These are phyloP conservation scores for Camelina sativa DNA, from an alignment of 345 rosid genomes.

Conservation along the genomic window DNA sequence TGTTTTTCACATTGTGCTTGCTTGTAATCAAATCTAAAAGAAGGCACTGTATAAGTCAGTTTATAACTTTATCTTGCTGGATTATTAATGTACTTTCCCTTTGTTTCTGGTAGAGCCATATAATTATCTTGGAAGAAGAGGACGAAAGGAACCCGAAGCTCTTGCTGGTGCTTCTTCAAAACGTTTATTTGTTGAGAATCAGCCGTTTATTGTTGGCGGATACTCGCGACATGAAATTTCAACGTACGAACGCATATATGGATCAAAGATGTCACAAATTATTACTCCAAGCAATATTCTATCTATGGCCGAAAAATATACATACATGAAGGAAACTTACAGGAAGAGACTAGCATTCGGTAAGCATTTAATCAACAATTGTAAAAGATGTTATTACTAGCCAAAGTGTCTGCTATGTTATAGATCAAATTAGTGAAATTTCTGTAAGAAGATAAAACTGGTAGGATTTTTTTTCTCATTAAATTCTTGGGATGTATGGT, in stretches of 20 bases:
- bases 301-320: slow-evolving; percentile 87
- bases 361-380: slow-evolving; percentile 46
- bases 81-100: neutral
- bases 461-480: neutral
- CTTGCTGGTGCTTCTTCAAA: slow-evolving; percentile 92
- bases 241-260: slow-evolving; percentile 56
- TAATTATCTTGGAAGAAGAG: slow-evolving; percentile 85
- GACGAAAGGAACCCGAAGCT: slow-evolving; percentile 94
- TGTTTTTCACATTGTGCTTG: slow-evolving; percentile 14
- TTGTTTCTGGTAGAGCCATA: slow-evolving; percentile 73
- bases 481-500: slow-evolving; percentile 8
- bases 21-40: slow-evolving; percentile 18
- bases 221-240: slow-evolving; percentile 67
- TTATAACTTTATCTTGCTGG: slow-evolving; percentile 16
- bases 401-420: slow-evolving; percentile 12
- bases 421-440: slow-evolving; percentile 7
- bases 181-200: slow-evolving; percentile 89
- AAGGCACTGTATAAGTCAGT: neutral
- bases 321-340: slow-evolving; percentile 83
- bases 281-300: slow-evolving; percentile 65
- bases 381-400: neutral
- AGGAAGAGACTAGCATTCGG: slow-evolving; percentile 95
- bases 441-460: neutral
- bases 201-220: slow-evolving; percentile 87
- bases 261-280: slow-evolving; percentile 59